phyloP scores from a whole-genome alignment of 2,329 filamentous ascomycete genomes.

The Pseudopithomyces chartarum region DNA sequence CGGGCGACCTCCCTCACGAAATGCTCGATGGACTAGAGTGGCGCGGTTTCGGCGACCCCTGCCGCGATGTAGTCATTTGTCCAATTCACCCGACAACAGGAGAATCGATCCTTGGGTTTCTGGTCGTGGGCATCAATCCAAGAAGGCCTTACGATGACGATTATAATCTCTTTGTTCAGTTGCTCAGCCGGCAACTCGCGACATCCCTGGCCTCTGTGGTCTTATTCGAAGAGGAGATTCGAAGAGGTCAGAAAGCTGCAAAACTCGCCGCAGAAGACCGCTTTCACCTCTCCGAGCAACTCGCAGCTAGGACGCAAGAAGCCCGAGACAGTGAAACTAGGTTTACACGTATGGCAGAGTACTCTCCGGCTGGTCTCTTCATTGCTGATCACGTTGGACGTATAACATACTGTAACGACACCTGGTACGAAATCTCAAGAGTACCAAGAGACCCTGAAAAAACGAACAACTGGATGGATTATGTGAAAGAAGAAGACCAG shows the following conservation, averaged over 20 bases:
- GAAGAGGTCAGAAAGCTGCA: conserved; percentile 73
- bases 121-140: conserved; percentile 79
- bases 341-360: conserved; percentile 84
- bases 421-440: conserved; percentile 71
- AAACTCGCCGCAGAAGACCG: conserved; percentile 76
- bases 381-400: conserved; percentile 74
- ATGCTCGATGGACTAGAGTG: conserved; percentile 71
- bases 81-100: conserved; percentile 79
- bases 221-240: conserved; percentile 82
- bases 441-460: conserved; percentile 64
- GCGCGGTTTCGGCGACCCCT: conserved; percentile 73
- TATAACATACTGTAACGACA: conserved; percentile 82
- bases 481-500: conserved; percentile 70
- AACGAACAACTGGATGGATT: conserved; percentile 73
- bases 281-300: conserved; percentile 76
- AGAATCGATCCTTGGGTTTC: conserved; percentile 75
- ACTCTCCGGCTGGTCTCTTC: conserved; percentile 83
- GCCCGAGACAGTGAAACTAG: conserved; percentile 70
- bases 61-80: conserved; percentile 73
- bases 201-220: conserved; percentile 83
- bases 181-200: conserved; percentile 75
- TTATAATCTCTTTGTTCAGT: conserved; percentile 76
- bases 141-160: conserved; percentile 79
- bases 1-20: conserved; percentile 66
- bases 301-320: conserved; percentile 65